Percentiles rank a stretch among this genome's conserved stretches.
phyloP scores from a whole-genome alignment of 306 rosid species.

The Ormosia semicastrata region DNA sequence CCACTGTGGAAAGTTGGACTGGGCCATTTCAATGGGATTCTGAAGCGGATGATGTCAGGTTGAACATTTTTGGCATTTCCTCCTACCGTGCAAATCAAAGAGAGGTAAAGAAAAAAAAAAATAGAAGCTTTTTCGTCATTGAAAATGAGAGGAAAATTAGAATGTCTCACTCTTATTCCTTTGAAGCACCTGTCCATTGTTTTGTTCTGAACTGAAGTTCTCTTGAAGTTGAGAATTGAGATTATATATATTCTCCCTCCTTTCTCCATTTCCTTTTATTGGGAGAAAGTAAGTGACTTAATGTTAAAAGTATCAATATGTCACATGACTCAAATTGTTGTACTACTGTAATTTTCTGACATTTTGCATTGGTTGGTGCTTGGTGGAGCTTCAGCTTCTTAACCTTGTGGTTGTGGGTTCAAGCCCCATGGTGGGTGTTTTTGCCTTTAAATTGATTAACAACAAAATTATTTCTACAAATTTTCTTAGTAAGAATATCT shows the following conservation, averaged over 20 bases:
- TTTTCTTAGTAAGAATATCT: background rate
- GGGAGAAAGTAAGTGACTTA: background rate
- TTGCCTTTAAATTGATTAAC: background rate
- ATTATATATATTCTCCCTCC: background rate
- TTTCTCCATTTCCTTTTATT: background rate
- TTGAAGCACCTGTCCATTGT: background rate
- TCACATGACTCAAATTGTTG: background rate
- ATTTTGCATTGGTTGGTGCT: background rate
- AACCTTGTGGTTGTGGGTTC: background rate
- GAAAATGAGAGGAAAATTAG: background rate
- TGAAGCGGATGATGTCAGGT: conserved; percentile 67
- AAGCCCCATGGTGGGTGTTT: background rate
- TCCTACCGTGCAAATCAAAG: conserved; percentile 84
- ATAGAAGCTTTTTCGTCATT: background rate
- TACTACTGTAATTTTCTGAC: background rate
- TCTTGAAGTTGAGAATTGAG: background rate
- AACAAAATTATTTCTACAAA: background rate
- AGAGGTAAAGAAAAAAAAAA: conserved; percentile 51
- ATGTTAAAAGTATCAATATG: background rate
- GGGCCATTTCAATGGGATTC: conserved; percentile 85
- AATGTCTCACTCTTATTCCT: background rate
- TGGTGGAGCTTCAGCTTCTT: conserved; percentile 10
- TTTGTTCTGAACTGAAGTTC: conserved; percentile 22
- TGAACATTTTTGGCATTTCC: conserved; percentile 86
- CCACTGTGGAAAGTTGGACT: conserved; percentile 67